Evolutionary conservation across 2,329 filamentous ascomycete species (phyloP).

Genomic region (Colletotrichum sp.): DNA sequence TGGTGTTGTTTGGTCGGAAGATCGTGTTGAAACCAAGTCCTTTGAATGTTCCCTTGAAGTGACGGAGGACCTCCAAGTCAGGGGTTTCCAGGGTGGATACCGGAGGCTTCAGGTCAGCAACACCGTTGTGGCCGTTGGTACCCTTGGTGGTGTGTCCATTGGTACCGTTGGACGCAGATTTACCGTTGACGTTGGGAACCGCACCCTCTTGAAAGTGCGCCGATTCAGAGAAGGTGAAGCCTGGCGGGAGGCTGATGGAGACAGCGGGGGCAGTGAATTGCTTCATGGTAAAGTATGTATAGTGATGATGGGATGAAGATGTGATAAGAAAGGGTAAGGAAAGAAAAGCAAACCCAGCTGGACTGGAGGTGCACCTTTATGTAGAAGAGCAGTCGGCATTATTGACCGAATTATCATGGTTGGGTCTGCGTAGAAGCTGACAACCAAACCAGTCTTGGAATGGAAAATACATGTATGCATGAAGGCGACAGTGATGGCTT

Average conservation of each 20-base stretch:
- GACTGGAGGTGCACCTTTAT: no score
- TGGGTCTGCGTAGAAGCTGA: no score
- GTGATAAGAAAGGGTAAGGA: no score
- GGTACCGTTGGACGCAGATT: background rate
- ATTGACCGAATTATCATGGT: no score
- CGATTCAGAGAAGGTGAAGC: background rate
- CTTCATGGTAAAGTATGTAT: background rate
- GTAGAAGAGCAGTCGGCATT: no score
- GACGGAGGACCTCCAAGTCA: conserved; percentile 25
- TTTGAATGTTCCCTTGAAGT: conserved; percentile 31
- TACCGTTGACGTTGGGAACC: background rate
- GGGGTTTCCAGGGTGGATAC: background rate
- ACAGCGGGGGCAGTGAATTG: background rate
- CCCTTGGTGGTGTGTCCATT: background rate
- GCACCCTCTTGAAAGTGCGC: background rate
- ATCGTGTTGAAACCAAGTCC: conserved; percentile 43
- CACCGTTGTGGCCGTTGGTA: background rate
- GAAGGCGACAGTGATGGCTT: background rate
- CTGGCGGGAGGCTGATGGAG: background rate
- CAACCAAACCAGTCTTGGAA: background rate
- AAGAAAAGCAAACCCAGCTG: no score
- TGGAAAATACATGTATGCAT: background rate
- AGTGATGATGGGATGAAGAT: background rate
- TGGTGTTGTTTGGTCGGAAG: conserved; percentile 36
- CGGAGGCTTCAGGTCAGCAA: background rate